Evolutionary conservation across 202 grass and related monocot species (phyloP).

Genomic region (Digitaria exilis): DNA sequence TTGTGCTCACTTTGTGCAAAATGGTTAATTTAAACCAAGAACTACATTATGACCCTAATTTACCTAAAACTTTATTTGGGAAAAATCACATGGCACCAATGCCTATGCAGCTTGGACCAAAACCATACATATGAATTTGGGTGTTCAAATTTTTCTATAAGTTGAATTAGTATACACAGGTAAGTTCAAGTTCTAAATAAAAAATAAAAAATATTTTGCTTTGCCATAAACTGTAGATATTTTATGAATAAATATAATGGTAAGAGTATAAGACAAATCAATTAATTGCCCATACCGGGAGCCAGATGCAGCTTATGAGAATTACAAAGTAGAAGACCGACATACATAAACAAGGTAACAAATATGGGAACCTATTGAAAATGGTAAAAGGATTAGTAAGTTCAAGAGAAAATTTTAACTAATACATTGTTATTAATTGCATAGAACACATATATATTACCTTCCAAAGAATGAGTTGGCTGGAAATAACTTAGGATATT

Average conservation of each 20-base stretch:
- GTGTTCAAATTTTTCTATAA: no score
- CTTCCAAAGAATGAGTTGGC: slow-evolving; percentile 52
- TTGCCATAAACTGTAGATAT: no score
- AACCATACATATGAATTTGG: no score
- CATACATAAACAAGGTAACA: background rate
- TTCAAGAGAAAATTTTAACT: background rate
- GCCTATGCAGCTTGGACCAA: no score
- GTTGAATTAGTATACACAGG: no score
- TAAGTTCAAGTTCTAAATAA: no score
- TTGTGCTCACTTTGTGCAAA: no score
- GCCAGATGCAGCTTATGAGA: slow-evolving; percentile 1
- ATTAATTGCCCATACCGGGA: background rate
- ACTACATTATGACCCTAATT: no score
- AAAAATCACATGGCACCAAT: no score
- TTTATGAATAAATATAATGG: background rate
- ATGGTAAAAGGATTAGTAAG: background rate
- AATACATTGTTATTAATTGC: background rate
- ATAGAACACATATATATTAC: background rate
- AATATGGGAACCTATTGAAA: background rate
- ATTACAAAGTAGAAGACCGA: background rate
- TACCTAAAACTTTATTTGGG: no score
- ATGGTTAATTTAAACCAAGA: no score
- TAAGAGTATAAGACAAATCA: background rate
- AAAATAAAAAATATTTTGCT: no score
- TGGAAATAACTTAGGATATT: slow-evolving; percentile 54